A percentile compares a stretch with the other conserved stretches of the same genome.
These are phyloP conservation scores for Cladosporium sp. DNA, from an alignment of 2,329 filamentous ascomycete genomes.

Conservation along the genomic window DNA sequence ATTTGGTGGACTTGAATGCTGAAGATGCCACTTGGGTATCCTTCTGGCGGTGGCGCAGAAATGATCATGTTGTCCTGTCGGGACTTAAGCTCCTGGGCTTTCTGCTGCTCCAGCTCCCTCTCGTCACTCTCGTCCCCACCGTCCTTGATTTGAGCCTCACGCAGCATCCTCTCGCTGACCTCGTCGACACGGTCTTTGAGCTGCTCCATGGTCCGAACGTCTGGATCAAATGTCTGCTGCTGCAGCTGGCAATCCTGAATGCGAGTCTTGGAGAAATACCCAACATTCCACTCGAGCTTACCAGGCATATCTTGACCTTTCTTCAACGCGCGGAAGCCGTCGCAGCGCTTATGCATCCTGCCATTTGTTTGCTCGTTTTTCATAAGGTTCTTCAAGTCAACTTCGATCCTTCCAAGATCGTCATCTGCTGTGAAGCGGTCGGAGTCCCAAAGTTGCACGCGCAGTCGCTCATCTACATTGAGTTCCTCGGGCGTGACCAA, in stretches of 20 bases:
- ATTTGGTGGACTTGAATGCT: conserved; percentile 69
- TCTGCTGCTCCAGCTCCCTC: conserved; percentile 61
- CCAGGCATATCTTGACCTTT: conserved; percentile 63
- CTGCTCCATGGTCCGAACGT: conserved; percentile 52
- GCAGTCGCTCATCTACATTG: conserved; percentile 63
- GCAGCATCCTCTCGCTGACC: conserved; percentile 55
- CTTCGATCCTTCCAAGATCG: conserved; percentile 65
- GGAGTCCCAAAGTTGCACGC: conserved; percentile 69
- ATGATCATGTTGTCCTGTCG: conserved; percentile 58
- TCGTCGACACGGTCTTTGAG: conserved; percentile 52
- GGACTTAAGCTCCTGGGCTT: conserved; percentile 56
- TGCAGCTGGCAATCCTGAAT: conserved; percentile 57
- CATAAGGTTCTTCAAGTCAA: conserved; percentile 62
- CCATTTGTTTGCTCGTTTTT: conserved; percentile 52
- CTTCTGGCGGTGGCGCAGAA: conserved; percentile 56
- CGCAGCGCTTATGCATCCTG: conserved; percentile 55
- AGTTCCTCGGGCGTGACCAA: conserved; percentile 65
- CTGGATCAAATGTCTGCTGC: conserved; percentile 53
- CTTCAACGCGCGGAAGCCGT: conserved; percentile 60
- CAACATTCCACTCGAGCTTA: conserved; percentile 62
- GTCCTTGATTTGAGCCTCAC: conserved; percentile 57
- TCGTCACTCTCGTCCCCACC: conserved; percentile 28
- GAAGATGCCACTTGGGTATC: conserved; percentile 60
- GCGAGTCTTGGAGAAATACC: conserved; percentile 62
- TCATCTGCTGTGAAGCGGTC: conserved; percentile 68